These are phyloP conservation scores for Sechiopsis laciniata DNA, from an alignment of 306 rosid species.

Conservation along the genomic window DNA sequence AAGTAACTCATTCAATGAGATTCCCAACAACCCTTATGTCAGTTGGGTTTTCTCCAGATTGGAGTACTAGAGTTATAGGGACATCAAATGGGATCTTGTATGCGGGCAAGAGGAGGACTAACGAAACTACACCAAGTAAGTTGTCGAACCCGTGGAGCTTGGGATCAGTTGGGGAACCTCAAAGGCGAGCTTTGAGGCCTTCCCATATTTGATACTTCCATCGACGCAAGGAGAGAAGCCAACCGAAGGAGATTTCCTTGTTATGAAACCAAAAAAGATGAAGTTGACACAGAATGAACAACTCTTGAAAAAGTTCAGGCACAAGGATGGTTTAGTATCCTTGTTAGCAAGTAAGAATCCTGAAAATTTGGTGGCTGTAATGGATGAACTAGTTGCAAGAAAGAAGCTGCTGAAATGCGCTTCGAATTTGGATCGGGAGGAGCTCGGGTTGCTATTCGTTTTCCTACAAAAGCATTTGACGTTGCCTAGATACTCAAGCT, in stretches of 20 bases:
- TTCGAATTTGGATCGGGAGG: conserved; percentile 52
- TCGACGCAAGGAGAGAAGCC: conserved; percentile 88
- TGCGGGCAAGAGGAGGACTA: conserved; percentile 58
- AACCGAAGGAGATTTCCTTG: conserved; percentile 51
- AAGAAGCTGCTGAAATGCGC: conserved; percentile 60
- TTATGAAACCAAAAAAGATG: conserved; percentile 45
- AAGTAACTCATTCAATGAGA: conserved; percentile 80
- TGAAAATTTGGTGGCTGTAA: conserved; percentile 67
- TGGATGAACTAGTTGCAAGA: conserved; percentile 84
- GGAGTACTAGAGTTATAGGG: conserved; percentile 56
- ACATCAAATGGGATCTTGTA: conserved; percentile 71
- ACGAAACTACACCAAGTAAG: no score
- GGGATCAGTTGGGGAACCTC: conserved; percentile 29
- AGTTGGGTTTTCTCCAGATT: conserved; percentile 56
- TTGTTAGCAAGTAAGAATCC: conserved; percentile 58
- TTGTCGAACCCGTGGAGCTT: conserved; percentile 30
- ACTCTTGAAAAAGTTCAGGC: conserved; percentile 79
- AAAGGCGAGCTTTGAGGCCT: conserved; percentile 44
- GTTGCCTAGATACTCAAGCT: conserved; percentile 43
- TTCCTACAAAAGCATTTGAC: conserved; percentile 64
- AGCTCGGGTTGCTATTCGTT: conserved; percentile 47
- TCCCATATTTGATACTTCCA: conserved; percentile 56
- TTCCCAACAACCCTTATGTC: conserved; percentile 84
- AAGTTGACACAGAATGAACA: conserved; percentile 62
- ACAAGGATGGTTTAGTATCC: conserved; percentile 64